These are phyloP conservation scores for Carex cristatella DNA, from an alignment of 176 grass and related monocot species.

Conservation along the genomic window DNA sequence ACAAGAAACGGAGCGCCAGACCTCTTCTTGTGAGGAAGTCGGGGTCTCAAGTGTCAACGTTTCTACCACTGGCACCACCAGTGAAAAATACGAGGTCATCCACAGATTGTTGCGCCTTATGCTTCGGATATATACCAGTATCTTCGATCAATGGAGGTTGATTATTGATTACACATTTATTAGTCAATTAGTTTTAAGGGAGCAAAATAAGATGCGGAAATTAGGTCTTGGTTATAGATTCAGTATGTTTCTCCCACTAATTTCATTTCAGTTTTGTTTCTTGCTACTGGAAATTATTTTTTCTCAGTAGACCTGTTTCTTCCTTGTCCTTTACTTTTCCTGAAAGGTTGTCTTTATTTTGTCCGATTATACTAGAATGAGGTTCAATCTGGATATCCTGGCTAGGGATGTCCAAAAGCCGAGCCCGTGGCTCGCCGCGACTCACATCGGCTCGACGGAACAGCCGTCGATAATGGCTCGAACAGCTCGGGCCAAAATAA, in stretches of 20 bases:
- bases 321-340: not conserved
- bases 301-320: not conserved
- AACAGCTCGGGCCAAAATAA: too few relatives aligned
- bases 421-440: too few relatives aligned
- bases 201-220: not conserved
- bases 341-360: not conserved
- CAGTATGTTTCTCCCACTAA: not conserved
- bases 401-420: not conserved
- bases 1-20: not conserved
- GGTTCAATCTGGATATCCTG: not conserved
- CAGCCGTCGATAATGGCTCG: too few relatives aligned
- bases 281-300: not conserved
- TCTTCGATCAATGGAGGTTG: constrained; percentile 71
- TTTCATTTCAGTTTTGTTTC: not conserved
- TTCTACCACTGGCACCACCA: too few relatives aligned
- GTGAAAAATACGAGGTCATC: too few relatives aligned
- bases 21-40: too few relatives aligned
- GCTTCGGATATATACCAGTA: constrained; percentile 74
- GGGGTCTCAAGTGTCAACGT: too few relatives aligned
- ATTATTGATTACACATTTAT: not conserved
- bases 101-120: constrained; percentile 19
- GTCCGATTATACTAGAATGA: not conserved
- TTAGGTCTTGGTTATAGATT: not conserved
- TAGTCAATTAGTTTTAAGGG: not conserved
- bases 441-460: too few relatives aligned